Evolutionary conservation across 345 rosid genomes (phyloP), one percentile per base, ranked within the genome.

Genomic region (Carallia brachiata): DNA sequence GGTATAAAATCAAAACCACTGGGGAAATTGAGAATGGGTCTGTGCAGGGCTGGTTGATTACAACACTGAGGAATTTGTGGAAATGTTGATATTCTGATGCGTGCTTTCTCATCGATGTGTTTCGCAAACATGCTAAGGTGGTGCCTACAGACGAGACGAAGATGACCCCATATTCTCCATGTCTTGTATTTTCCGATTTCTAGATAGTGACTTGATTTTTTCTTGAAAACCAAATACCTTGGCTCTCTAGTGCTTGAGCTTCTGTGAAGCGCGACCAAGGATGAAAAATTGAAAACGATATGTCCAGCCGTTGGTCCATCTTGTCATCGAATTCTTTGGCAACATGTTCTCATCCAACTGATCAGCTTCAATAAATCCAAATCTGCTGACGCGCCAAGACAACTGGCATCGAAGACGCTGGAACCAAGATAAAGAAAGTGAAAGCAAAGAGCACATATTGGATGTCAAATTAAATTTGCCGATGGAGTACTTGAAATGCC

Each of bases 121-220:
- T 79, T 0, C 66, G 78, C 2, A 76, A 73, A 61, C 23, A 73
- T 28, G 58, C 16, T 1, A 0, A 55, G 2, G 16, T 30, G 39
- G 28, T 17, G 2, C 31, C 1, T 8, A 34, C 2, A 34, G 79
- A 72, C 1, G 3, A 34, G 79, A 72, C 1, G 1, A 7, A 0
- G 76, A 74, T 30, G 84, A 81, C 39, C 80, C 82, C 15, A 31
- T 78, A 1, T 78, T 70, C 34, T 17, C 70, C 1, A 73, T 70
- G 80, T 31, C 82, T 16, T 78, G 79, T 36, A 63, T 78, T 68
- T 37, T 58, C 6, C 80, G 76, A 5, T 76, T 32, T 27, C 40
- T 82, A 4, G n/a, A 64, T 28, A 84, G 78, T 34, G 84, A 80
- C 34, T 48, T 83, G 63, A 71, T 80, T 53, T 70, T 23, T 83